A percentile compares a stretch with the other conserved stretches of the same genome.
Conservation (phyloP, 805 yeast genomes). For the Lipomyces spencermartinsiae region DNA sequence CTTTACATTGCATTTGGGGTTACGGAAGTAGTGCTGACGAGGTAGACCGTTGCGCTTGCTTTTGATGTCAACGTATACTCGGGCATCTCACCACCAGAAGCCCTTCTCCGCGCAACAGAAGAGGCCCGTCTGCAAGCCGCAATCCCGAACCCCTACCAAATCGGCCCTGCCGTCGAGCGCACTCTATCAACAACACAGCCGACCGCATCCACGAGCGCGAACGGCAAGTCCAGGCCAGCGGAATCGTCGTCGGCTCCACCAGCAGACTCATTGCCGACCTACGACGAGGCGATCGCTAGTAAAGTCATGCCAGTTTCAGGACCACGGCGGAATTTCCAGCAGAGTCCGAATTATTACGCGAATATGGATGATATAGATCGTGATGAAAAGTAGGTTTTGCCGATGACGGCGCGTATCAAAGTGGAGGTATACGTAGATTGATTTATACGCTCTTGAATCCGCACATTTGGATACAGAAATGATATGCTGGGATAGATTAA, state of each 20-base stretch:
- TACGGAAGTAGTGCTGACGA: neutral
- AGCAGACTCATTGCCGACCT: constrained; percentile 30
- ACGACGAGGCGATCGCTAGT: constrained; percentile 29
- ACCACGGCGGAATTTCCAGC: constrained; percentile 30
- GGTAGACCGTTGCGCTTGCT: constrained; percentile 17
- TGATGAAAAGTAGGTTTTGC: constrained; percentile 16
- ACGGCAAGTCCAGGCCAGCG: constrained; percentile 6
- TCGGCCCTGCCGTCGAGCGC: constrained; percentile 1
- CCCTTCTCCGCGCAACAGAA: constrained; percentile 20
- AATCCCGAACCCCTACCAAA: constrained; percentile 7
- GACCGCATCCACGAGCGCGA: neutral
- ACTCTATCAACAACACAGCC: neutral
- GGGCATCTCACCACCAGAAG: constrained; percentile 34
- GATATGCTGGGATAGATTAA: neutral
- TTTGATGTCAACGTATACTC: constrained; percentile 31
- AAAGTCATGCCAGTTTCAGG: constrained; percentile 24
- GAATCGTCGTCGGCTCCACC: neutral
- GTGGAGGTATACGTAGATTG: neutral
- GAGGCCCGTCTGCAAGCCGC: neutral
- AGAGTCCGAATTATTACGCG: constrained; percentile 23
- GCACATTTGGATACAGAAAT: neutral
- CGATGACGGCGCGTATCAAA: neutral
- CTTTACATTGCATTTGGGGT: neutral
- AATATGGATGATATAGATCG: constrained; percentile 28
- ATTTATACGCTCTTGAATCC: neutral